Conservation (phyloP, 2,329 filamentous ascomycete species). For the Colletotrichum lupini region DNA sequence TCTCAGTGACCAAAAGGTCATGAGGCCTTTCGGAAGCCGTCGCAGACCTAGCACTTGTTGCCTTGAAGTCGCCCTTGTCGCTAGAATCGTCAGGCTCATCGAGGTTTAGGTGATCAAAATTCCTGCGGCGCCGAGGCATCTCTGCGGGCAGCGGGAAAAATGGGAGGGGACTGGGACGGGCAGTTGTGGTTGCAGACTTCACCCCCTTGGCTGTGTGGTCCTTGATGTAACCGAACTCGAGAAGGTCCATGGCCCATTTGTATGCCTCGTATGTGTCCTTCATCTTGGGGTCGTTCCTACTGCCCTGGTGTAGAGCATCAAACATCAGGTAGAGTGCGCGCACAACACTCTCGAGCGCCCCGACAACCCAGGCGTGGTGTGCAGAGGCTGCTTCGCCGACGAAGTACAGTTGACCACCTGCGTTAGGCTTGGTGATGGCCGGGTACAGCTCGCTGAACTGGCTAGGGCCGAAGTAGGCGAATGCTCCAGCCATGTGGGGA, state of each 20-base stretch:
- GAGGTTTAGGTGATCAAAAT: background rate
- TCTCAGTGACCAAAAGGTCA: too few species aligned
- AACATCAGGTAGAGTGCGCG: background rate
- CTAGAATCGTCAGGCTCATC: background rate
- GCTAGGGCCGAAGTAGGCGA: slow-evolving; percentile 52
- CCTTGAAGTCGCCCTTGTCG: too few species aligned
- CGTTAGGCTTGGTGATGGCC: slow-evolving; percentile 40
- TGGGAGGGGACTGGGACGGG: background rate
- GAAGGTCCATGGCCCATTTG: background rate
- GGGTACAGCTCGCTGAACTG: slow-evolving; percentile 52
- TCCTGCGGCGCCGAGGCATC: background rate
- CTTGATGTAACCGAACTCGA: background rate
- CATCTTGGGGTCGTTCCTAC: background rate
- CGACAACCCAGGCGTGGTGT: slow-evolving; percentile 53
- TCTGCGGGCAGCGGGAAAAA: background rate
- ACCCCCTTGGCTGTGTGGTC: background rate
- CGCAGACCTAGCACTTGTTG: too few species aligned
- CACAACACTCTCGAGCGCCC: slow-evolving; percentile 48
- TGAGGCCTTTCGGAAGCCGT: too few species aligned
- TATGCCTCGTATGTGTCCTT: background rate
- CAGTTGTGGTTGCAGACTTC: too few species aligned
- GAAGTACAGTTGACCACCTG: slow-evolving; percentile 45
- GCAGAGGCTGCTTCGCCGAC: slow-evolving; percentile 50
- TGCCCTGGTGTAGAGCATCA: background rate
- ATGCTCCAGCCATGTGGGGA: slow-evolving; percentile 47